Conservation (phyloP, 2,329 filamentous ascomycete genomes). For the Pseudocercospora crystallina region DNA sequence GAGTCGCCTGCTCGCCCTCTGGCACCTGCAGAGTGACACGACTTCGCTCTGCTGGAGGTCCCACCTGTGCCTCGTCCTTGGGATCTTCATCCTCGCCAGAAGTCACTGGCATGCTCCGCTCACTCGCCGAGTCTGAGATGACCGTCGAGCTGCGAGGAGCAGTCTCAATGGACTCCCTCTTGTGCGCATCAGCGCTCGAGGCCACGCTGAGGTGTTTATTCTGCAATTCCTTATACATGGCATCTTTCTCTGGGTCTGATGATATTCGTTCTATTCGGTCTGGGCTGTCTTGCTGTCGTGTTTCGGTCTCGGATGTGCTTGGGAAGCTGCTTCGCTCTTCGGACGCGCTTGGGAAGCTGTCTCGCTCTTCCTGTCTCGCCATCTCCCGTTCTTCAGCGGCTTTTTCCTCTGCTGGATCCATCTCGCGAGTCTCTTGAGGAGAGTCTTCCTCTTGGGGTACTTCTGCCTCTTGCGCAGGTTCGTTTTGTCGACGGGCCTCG, state of each 20-base stretch:
- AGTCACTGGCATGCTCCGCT: conserved; percentile 11
- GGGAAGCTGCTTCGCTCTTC: neutral
- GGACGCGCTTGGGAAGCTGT: conserved; percentile 2
- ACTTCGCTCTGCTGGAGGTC: conserved; percentile 9
- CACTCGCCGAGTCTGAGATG: conserved; percentile 18
- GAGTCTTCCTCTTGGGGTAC: neutral
- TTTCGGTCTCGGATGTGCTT: neutral
- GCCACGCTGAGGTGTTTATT: conserved; percentile 19
- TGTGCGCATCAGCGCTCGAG: conserved; percentile 15
- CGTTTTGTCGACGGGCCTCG: conserved; percentile 1
- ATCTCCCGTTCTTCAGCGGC: conserved; percentile 5
- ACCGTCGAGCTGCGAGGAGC: conserved; percentile 19
- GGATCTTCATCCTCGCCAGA: conserved; percentile 3
- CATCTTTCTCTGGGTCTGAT: conserved; percentile 21
- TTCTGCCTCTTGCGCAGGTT: neutral
- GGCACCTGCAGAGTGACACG: conserved; percentile 15
- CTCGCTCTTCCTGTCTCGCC: neutral
- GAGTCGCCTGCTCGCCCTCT: conserved; percentile 8
- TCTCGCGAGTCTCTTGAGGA: neutral
- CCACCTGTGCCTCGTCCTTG: conserved; percentile 4
- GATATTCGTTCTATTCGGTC: neutral
- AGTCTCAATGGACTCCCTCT: conserved; percentile 23
- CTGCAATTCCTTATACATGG: conserved; percentile 17
- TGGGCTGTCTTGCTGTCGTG: neutral
- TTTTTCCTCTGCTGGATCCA: conserved; percentile 19